Conservation (phyloP, 164 flowering plant species). For the Warburgia ugandensis region DNA sequence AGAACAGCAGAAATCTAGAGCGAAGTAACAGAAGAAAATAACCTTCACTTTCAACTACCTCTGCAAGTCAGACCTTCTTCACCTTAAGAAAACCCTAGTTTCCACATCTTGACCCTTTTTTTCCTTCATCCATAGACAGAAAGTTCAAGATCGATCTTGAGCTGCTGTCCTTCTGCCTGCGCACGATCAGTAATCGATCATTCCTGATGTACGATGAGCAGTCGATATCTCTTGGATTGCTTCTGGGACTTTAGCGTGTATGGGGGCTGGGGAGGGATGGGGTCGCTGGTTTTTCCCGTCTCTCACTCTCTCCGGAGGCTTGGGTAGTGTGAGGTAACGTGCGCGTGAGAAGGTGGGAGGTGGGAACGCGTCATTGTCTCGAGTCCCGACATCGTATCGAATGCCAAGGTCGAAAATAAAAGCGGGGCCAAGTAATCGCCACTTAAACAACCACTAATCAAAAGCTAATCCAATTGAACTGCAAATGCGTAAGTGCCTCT, state of each 20-base stretch:
- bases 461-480: too few relatives aligned
- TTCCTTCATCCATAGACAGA: not conserved
- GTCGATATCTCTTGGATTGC: not conserved
- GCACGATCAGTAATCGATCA: too few relatives aligned
- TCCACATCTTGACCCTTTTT: not conserved
- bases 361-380: slow-evolving; percentile 28
- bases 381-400: slow-evolving; percentile 29
- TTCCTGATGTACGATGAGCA: too few relatives aligned
- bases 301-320: too few relatives aligned
- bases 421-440: too few relatives aligned
- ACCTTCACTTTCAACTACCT: not conserved
- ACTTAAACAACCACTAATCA: too few relatives aligned
- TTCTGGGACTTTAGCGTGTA: not conserved
- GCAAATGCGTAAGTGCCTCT: too few relatives aligned
- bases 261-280: too few relatives aligned
- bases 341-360: slow-evolving; percentile 23
- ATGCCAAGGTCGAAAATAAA: slow-evolving; percentile 19
- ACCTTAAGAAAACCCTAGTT: not conserved
- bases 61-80: not conserved
- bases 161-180: too few relatives aligned
- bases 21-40: too few relatives aligned
- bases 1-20: too few relatives aligned
- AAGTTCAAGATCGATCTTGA: not conserved
- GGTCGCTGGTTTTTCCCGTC: not conserved
- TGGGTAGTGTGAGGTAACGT: slow-evolving; percentile 24